Evolutionary conservation across 768 basidiomycete genomes (phyloP).

Genomic region (Kwoniella bestiolae): DNA sequence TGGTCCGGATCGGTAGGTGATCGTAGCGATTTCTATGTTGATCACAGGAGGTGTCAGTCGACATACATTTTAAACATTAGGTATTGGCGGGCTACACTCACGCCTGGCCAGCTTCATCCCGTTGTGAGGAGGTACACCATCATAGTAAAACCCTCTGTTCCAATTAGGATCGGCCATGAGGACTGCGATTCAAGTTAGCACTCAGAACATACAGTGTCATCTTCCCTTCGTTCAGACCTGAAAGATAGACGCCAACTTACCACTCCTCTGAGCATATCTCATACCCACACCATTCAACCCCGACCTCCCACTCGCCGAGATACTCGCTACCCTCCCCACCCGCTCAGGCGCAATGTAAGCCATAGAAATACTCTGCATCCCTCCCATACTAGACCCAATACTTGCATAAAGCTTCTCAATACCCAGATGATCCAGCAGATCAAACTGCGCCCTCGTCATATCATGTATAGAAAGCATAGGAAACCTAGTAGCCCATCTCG

Average conservation of each 20-base stretch:
- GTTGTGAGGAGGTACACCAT: constrained; percentile 88
- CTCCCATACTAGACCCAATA: constrained; percentile 96
- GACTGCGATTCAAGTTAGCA: constrained; percentile 62
- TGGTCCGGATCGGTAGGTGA: constrained; percentile 97
- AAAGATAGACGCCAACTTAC: no score
- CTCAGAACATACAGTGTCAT: no score
- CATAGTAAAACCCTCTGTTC: constrained; percentile 99
- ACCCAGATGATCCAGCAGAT: constrained; percentile 78
- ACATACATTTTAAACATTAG: no score
- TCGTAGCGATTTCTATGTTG: constrained; percentile 88
- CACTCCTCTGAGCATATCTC: constrained; percentile 94
- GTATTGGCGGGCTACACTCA: no score
- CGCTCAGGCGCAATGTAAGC: constrained; percentile 88
- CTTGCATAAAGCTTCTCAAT: constrained; percentile 87
- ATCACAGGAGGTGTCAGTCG: no score
- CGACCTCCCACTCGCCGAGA: constrained; percentile 91
- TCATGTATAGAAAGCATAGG: constrained; percentile 93
- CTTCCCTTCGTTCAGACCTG: no score
- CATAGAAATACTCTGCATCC: constrained; percentile 95
- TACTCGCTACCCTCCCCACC: constrained; percentile 87
- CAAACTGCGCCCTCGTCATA: constrained; percentile 94
- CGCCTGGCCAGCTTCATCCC: constrained; percentile 99
- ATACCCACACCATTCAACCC: constrained; percentile 91
- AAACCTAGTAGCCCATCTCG: constrained; percentile 84
- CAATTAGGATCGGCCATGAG: constrained; percentile 99